These are phyloP conservation scores for Aspergillus ostianus DNA, from an alignment of 495 filamentous ascomycete genomes.

Conservation along the genomic window DNA sequence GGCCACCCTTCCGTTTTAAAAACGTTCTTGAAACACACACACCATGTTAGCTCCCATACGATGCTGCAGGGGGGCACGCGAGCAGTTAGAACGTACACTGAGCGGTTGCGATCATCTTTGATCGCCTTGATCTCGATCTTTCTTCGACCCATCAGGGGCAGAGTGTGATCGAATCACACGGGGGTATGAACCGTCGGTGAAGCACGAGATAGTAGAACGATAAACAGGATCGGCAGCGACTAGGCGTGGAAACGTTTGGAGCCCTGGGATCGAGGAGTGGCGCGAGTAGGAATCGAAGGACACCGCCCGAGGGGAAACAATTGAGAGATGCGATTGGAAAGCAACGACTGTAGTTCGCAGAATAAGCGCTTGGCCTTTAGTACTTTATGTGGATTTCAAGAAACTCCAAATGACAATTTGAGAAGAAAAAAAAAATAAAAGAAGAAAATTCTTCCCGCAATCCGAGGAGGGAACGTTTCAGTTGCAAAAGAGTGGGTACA, in stretches of 20 bases:
- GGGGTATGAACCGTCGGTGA: slow-evolving; percentile 9
- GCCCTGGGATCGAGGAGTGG: slow-evolving; percentile 15
- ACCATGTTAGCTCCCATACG: background rate
- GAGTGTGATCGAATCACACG: slow-evolving; percentile 14
- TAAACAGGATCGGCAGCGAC: slow-evolving; percentile 3
- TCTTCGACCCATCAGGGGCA: slow-evolving; percentile 58
- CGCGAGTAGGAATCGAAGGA: slow-evolving; percentile 16
- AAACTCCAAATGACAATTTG: background rate
- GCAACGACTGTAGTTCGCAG: slow-evolving; percentile 5
- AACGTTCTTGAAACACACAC: slow-evolving; percentile 71
- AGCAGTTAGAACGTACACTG: slow-evolving; percentile 70
- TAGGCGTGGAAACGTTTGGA: slow-evolving; percentile 10
- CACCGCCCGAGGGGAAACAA: slow-evolving; percentile 9
- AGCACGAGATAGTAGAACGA: background rate
- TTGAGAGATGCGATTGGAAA: slow-evolving; percentile 8
- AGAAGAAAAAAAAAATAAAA: background rate
- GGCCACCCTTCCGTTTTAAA: slow-evolving; percentile 94
- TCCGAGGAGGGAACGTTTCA: background rate
- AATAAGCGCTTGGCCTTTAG: slow-evolving; percentile 4
- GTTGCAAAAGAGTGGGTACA: slow-evolving; percentile 6
- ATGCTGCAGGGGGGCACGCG: slow-evolving; percentile 4
- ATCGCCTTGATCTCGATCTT: slow-evolving; percentile 99
- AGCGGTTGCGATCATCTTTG: slow-evolving; percentile 98
- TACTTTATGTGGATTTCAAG: background rate
- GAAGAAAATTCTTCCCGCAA: background rate